Percentiles rank a stretch among this genome's conserved stretches.
Evolutionary conservation across 495 filamentous ascomycete genomes (phyloP).

Genomic region (Hyaloscypha bicolor): DNA sequence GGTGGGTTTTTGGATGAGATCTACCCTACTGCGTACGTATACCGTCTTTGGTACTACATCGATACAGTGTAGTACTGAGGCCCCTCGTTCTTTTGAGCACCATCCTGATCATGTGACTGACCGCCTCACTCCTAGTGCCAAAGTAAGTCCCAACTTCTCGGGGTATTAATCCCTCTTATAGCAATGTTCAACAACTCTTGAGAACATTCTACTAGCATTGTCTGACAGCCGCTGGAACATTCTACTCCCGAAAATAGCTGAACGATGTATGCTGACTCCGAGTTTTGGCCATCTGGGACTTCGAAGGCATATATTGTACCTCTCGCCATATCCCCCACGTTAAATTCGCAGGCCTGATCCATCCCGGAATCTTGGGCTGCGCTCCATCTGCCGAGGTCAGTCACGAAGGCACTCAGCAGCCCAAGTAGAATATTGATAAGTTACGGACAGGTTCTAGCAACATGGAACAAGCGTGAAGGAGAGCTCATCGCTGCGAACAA

Average conservation of each 20-base stretch:
- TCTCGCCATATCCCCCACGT: constrained; percentile 89
- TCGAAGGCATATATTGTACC: constrained; percentile 92
- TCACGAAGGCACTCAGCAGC: background rate
- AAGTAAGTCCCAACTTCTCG: background rate
- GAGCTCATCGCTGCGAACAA: constrained; percentile 72
- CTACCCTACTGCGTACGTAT: constrained; percentile 74
- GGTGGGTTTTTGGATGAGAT: constrained; percentile 91
- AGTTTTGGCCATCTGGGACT: constrained; percentile 98
- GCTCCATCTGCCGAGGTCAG: constrained; percentile 69
- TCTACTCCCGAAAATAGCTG: background rate
- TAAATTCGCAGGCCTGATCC: constrained; percentile 88
- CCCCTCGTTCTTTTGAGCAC: background rate
- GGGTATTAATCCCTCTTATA: background rate
- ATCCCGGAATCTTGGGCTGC: constrained; percentile 91
- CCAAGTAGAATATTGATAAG: background rate
- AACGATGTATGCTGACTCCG: constrained; percentile 36
- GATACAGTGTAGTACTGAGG: background rate
- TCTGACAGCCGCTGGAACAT: background rate
- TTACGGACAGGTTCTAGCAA: constrained; percentile 44
- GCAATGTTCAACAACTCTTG: background rate
- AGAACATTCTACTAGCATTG: too few relatives aligned
- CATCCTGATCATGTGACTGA: background rate
- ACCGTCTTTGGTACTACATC: background rate
- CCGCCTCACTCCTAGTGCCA: background rate
- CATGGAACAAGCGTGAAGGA: constrained; percentile 81